These are phyloP conservation scores for Alternaria panax DNA, from an alignment of 2,329 filamentous ascomycete genomes.

Conservation along the genomic window DNA sequence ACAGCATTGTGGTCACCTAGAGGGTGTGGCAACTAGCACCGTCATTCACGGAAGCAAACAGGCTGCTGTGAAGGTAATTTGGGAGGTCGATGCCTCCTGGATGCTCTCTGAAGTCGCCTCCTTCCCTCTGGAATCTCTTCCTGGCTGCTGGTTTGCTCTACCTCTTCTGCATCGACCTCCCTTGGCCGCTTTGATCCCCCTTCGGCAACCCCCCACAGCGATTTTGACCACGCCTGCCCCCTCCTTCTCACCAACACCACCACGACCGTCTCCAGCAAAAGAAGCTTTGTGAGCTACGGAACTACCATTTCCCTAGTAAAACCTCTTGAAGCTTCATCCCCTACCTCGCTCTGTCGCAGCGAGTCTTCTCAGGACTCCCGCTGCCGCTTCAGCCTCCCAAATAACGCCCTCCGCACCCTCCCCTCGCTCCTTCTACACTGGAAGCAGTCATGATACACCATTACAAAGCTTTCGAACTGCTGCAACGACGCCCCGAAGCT, in stretches of 20 bases:
- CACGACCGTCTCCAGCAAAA: not conserved
- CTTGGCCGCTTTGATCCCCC: not conserved
- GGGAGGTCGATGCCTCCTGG: not conserved
- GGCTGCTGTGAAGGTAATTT: not conserved
- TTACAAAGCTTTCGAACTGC: not conserved
- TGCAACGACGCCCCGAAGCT: not conserved
- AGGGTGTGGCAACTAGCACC: not conserved
- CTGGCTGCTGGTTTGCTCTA: not conserved
- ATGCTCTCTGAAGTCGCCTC: not conserved
- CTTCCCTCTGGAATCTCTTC: not conserved
- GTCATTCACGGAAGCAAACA: slow-evolving; percentile 10
- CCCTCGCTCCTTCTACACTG: not conserved
- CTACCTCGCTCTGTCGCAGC: not conserved
- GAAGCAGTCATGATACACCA: not conserved
- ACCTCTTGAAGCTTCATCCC: not conserved
- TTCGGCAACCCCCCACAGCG: not conserved
- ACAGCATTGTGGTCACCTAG: not conserved
- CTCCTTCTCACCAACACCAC: not conserved
- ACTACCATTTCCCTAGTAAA: not conserved
- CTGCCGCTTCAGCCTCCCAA: not conserved
- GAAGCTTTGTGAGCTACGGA: not conserved
- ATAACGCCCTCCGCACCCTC: not conserved
- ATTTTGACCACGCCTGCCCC: not conserved
- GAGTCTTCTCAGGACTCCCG: not conserved
- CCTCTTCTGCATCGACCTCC: not conserved